Conservation (phyloP, 1,139 yeast species). For the Debaryomyces udenii region DNA sequence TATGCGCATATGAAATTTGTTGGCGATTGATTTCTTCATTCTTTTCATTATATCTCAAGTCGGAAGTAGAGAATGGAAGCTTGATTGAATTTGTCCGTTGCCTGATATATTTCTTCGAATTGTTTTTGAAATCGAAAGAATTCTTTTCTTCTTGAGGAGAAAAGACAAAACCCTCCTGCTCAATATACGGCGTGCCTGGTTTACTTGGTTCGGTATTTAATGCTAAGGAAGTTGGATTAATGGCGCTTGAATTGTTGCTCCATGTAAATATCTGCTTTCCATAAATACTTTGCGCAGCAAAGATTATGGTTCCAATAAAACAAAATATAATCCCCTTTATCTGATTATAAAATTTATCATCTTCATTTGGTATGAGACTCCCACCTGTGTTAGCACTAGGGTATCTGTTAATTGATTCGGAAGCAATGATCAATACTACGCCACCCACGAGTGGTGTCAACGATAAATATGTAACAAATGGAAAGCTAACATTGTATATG, state of each 20-base stretch:
- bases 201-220: slow-evolving; percentile 27
- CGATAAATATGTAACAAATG: slow-evolving; percentile 38
- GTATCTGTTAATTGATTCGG: slow-evolving; percentile 27
- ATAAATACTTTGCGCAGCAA: slow-evolving; percentile 46
- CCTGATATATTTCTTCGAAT: slow-evolving; percentile 20
- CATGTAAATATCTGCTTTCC: slow-evolving; percentile 46
- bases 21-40: slow-evolving; percentile 15
- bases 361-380: slow-evolving; percentile 14
- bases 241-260: slow-evolving; percentile 23
- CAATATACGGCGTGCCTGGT: slow-evolving; percentile 19
- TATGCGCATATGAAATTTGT: slow-evolving; percentile 15
- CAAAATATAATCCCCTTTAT: slow-evolving; percentile 36
- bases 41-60: slow-evolving; percentile 32
- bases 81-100: slow-evolving; percentile 30
- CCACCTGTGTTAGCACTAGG: slow-evolving; percentile 11
- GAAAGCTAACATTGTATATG: slow-evolving; percentile 36
- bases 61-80: slow-evolving; percentile 41
- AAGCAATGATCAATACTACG: slow-evolving; percentile 36
- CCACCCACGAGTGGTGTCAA: slow-evolving; percentile 42
- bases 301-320: slow-evolving; percentile 34
- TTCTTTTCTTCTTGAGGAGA: slow-evolving; percentile 10
- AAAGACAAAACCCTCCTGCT: slow-evolving; percentile 7
- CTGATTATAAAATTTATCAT: slow-evolving; percentile 21
- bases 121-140: slow-evolving; percentile 2
- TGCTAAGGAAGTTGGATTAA: slow-evolving; percentile 33